phyloP scores from a whole-genome alignment of 352 stramenopile species.

The Globisporangium orthogonon region DNA sequence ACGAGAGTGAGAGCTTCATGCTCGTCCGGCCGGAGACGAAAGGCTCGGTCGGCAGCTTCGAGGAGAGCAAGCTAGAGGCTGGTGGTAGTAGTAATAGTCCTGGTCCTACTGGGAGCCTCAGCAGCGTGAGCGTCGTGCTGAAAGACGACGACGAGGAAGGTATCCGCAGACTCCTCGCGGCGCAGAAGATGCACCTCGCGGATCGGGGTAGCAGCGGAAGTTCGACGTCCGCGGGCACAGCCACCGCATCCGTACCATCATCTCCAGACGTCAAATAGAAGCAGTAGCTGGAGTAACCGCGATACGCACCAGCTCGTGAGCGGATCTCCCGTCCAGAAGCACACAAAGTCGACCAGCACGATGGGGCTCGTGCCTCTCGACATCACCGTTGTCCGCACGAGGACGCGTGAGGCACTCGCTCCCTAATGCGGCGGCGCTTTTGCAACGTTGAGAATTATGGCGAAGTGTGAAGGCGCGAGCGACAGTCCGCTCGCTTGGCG shows the following conservation, averaged over 20 bases:
- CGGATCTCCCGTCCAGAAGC: background rate
- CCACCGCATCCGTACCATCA: background rate
- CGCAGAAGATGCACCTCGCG: constrained; percentile 3
- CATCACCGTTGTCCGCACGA: background rate
- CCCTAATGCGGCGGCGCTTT: too few relatives aligned
- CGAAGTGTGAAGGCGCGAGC: too few relatives aligned
- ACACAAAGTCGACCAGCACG: too few relatives aligned
- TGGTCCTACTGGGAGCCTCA: background rate
- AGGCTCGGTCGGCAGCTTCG: constrained; percentile 9
- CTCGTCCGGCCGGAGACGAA: constrained; percentile 53
- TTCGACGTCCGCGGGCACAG: constrained; percentile 5
- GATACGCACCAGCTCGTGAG: too few relatives aligned
- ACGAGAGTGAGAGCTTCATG: constrained; percentile 63
- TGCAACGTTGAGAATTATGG: too few relatives aligned
- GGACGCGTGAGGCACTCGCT: too few relatives aligned
- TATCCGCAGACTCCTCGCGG: constrained; percentile 23
- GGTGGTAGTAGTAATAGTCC: background rate
- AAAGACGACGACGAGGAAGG: constrained; percentile 33
- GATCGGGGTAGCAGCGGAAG: background rate
- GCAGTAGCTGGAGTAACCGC: background rate
- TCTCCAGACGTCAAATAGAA: background rate
- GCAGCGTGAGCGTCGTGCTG: constrained; percentile 25
- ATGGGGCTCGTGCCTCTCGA: background rate
- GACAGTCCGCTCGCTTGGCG: too few relatives aligned
- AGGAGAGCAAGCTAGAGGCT: background rate